Conservation (phyloP, 352 stramenopile genomes). For the Globisporangium orthogonon region DNA sequence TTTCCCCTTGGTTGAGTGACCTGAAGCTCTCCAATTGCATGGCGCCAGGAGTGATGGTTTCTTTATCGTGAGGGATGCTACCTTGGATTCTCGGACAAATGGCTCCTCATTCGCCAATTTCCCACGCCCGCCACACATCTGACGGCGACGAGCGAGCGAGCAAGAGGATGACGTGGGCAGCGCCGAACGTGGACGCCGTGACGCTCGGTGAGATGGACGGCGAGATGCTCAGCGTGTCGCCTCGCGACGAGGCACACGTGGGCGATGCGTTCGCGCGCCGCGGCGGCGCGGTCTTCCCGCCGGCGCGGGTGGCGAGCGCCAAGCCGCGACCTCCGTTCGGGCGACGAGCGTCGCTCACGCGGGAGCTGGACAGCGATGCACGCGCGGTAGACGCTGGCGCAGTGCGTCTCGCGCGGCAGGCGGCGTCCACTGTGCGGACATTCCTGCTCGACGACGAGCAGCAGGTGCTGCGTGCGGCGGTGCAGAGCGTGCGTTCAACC, state of each 20-base stretch:
- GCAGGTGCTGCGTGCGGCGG: conserved; percentile 29
- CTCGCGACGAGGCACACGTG: conserved; percentile 44
- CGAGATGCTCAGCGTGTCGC: conserved; percentile 66
- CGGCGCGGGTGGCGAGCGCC: conserved; percentile 40
- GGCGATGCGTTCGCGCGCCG: conserved; percentile 61
- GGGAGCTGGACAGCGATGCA: conserved; percentile 28
- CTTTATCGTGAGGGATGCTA: too few relatives aligned
- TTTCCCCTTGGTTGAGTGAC: neutral
- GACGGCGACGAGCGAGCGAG: neutral
- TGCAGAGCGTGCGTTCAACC: conserved; percentile 15
- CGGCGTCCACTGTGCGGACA: conserved; percentile 14
- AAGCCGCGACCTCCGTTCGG: conserved; percentile 53
- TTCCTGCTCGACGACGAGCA: conserved; percentile 67
- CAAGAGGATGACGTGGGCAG: conserved; percentile 46
- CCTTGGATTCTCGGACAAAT: neutral
- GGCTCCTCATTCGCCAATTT: neutral
- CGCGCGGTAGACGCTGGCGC: conserved; percentile 30
- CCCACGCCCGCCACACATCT: neutral
- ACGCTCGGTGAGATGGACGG: conserved; percentile 70
- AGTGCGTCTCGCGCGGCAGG: conserved; percentile 33
- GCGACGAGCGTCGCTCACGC: conserved; percentile 50
- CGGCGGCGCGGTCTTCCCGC: conserved; percentile 46
- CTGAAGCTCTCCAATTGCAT: neutral
- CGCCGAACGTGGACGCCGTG: conserved; percentile 58
- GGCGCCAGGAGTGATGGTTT: neutral